Conservation (phyloP, 2,329 filamentous ascomycete genomes). For the Penicillium corylophilum region DNA sequence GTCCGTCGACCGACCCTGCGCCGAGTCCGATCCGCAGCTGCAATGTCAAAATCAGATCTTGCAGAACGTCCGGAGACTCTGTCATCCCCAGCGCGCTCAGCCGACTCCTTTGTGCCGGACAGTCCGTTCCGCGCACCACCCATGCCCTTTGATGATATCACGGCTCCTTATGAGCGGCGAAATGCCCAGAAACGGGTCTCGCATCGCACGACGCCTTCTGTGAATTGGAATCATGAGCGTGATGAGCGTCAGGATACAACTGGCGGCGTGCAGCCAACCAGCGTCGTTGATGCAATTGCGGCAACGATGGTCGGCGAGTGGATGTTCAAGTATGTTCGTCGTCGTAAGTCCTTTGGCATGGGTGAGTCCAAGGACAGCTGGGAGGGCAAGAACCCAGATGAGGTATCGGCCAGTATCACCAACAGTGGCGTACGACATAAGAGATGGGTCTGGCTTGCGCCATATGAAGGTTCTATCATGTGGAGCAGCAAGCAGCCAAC, state of each 20-base stretch:
- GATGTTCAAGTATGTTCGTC: conserved; percentile 51
- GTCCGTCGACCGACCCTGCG: conserved; percentile 63
- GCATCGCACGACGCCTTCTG: conserved; percentile 26
- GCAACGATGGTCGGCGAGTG: conserved; percentile 95
- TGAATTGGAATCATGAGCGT: conserved; percentile 33
- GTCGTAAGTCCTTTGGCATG: conserved; percentile 84
- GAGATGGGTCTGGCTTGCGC: conserved; percentile 97
- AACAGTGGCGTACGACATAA: conserved; percentile 74
- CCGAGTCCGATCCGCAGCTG: conserved; percentile 80
- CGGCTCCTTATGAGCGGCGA: conserved; percentile 45
- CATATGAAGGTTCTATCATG: conserved; percentile 92
- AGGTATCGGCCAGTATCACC: conserved; percentile 68
- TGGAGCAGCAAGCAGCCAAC: conserved; percentile 98
- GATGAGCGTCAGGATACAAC: conserved; percentile 50
- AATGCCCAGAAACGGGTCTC: conserved; percentile 20
- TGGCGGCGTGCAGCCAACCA: conserved; percentile 64
- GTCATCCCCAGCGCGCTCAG: conserved; percentile 58
- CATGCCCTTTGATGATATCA: conserved; percentile 72
- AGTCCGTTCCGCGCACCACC: conserved; percentile 61
- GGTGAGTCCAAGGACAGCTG: conserved; percentile 47
- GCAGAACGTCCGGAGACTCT: conserved; percentile 46
- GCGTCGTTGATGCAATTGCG: conserved; percentile 92
- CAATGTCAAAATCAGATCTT: conserved; percentile 59
- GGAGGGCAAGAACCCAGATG: conserved; percentile 60
- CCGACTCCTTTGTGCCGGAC: conserved; percentile 65